These are phyloP conservation scores for Metarhizium guizhouense DNA, from an alignment of 2,329 filamentous ascomycete species.

Conservation along the genomic window DNA sequence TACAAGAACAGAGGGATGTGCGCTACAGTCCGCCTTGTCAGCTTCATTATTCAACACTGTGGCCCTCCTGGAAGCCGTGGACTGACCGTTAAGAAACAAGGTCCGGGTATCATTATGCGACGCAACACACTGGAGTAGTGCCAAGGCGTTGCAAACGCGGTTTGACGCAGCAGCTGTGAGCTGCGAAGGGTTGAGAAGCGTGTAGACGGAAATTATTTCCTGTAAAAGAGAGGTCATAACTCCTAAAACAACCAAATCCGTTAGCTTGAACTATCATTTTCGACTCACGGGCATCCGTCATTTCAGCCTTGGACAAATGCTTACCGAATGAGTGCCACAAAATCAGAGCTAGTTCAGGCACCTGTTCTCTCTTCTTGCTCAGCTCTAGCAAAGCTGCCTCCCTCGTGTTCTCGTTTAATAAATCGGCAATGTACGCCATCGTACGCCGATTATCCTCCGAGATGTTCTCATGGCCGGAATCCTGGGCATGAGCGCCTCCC, in stretches of 20 bases:
- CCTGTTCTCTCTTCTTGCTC: constrained; percentile 97
- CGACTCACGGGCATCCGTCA: not conserved
- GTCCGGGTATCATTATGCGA: constrained; percentile 94
- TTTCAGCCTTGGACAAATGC: constrained; percentile 17
- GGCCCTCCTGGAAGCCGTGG: not conserved
- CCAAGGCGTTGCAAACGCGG: constrained; percentile 92
- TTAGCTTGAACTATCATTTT: not conserved
- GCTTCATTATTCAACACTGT: not conserved
- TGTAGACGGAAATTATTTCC: constrained; percentile 98
- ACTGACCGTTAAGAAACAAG: constrained; percentile 81
- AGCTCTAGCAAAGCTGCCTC: constrained; percentile 90
- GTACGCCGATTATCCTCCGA: constrained; percentile 89
- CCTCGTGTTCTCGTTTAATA: constrained; percentile 77
- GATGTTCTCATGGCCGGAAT: constrained; percentile 55
- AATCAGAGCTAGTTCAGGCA: constrained; percentile 90
- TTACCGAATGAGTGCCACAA: constrained; percentile 97
- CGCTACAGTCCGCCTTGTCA: constrained; percentile 41
- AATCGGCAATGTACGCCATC: constrained; percentile 85
- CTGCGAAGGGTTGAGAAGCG: constrained; percentile 90
- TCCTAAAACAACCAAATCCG: constrained; percentile 39
- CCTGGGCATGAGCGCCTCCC: constrained; percentile 41
- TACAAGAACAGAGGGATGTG: constrained; percentile 98
- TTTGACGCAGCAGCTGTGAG: constrained; percentile 96
- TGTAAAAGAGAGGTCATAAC: constrained; percentile 97
- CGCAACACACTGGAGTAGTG: constrained; percentile 90